A percentile compares a stretch with the other conserved stretches of the same genome.
Conservation (phyloP, 441 rosid species). For the Populus trichocarpa region DNA sequence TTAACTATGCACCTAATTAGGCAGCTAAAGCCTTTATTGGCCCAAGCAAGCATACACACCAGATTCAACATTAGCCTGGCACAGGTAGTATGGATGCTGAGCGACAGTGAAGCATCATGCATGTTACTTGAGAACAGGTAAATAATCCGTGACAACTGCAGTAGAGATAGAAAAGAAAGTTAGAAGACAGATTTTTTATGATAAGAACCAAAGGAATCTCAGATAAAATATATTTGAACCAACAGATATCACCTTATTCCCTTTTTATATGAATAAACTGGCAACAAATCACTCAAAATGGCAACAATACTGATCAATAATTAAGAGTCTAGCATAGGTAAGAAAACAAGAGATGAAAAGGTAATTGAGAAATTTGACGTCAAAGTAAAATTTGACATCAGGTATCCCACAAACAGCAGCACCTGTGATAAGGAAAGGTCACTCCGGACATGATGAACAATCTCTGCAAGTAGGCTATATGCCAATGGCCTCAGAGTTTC, state of each 20-base stretch:
- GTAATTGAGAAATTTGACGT: not conserved
- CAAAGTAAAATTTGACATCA: slow-evolving; percentile 3
- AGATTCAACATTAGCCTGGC: slow-evolving; percentile 98
- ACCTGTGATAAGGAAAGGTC: slow-evolving; percentile 94
- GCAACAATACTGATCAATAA: not conserved
- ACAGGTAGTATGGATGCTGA: slow-evolving; percentile 93
- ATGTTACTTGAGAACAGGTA: slow-evolving; percentile 95
- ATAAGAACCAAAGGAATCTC: not conserved
- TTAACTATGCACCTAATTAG: slow-evolving; percentile 10
- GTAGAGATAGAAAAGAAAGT: slow-evolving; percentile 17
- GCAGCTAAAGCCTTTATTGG: slow-evolving; percentile 8
- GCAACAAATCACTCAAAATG: not conserved
- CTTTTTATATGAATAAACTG: not conserved
- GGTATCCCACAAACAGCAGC: slow-evolving; percentile 11
- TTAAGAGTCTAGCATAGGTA: not conserved
- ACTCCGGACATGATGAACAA: slow-evolving; percentile 95
- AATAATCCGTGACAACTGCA: slow-evolving; percentile 94
- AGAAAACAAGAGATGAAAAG: not conserved
- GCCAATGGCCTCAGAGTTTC: slow-evolving; percentile 98
- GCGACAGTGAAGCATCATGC: slow-evolving; percentile 95
- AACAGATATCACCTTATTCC: not conserved
- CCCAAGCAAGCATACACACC: slow-evolving; percentile 40
- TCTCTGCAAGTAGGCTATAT: slow-evolving; percentile 96
- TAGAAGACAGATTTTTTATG: slow-evolving; percentile 1
- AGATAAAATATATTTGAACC: not conserved